Evolutionary conservation across 2,329 filamentous ascomycete species (phyloP), one percentile per base, ranked within the genome.

Genomic region (Ophiostoma pallidulum): DNA sequence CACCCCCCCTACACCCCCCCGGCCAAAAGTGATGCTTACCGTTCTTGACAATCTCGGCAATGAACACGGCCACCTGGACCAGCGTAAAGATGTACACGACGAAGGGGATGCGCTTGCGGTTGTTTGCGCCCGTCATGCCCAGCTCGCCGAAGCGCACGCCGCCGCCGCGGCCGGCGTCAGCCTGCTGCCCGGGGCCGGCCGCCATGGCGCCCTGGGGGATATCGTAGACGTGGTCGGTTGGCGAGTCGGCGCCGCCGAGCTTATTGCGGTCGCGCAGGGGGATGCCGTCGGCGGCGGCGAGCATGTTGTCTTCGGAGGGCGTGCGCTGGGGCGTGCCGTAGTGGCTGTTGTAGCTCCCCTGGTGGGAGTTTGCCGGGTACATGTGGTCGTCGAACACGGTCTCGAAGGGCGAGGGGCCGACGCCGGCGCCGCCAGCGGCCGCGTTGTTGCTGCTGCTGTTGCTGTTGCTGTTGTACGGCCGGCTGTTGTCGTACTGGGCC

Each of bases 41-140:
- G 65, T 90, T 94, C 60, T 83, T 86, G 41, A 86, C 82, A 52
- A 98, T 70, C 67, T 97, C 88, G 45, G 75, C 88, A 54, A 97
- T 85, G 60, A 98, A 98, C 24, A 97, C 88, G 14, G 73, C 78
- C 18, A 92, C 67, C 63, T 97, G 90, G 12, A 84, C 74, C 26
- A 81, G 47, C 3, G 88, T 86, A 53, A 97, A 76, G 37, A 82
- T 66, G 63, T 91, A 97, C 29, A 89, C 86, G 7, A 95, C 79
- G 75, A 85, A 92, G 0, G 92, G 84, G 45, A 82, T 77, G 51
- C 71, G 68, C 60, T 74, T 76, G 59, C 66, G 70, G 39, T 47
- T 65, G 56, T 73, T 65, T 12, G 74, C 65, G 2, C 74, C 74
- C 39, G 80, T 59, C 75, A 80, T 80, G 50, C 75, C 75, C 46